Evolutionary conservation across 2,329 filamentous ascomycete species (phyloP).

Genomic region (Coniochaeta sp.): DNA sequence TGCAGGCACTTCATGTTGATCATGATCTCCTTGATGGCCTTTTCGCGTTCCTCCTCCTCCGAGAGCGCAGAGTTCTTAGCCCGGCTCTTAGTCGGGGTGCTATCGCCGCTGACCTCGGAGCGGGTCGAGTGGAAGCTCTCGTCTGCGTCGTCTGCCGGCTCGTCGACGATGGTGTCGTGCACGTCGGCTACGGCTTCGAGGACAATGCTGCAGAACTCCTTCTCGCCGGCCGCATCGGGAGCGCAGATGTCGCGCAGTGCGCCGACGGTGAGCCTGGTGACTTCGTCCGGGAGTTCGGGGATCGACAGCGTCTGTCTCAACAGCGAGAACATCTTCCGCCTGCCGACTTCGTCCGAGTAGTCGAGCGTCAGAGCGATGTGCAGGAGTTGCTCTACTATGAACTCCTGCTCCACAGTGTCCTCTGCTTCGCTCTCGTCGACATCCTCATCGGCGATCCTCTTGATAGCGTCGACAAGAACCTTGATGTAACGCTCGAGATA

Average conservation of each 20-base stretch:
- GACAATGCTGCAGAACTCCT: slow-evolving; percentile 77
- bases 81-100: slow-evolving; percentile 44
- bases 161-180: slow-evolving; percentile 83
- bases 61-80: slow-evolving; percentile 32
- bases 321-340: slow-evolving; percentile 91
- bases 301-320: slow-evolving; percentile 80
- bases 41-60: slow-evolving; percentile 62
- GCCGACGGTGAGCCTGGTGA: slow-evolving; percentile 80
- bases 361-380: slow-evolving; percentile 88
- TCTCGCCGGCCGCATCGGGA: slow-evolving; percentile 63
- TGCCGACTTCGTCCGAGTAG: slow-evolving; percentile 94
- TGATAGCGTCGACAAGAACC: slow-evolving; percentile 58
- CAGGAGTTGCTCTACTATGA: slow-evolving; percentile 90
- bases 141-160: slow-evolving; percentile 54
- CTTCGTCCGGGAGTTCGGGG: slow-evolving; percentile 83
- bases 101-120: slow-evolving; percentile 70
- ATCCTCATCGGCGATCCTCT: slow-evolving; percentile 45
- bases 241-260: slow-evolving; percentile 79
- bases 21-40: slow-evolving; percentile 83
- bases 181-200: slow-evolving; percentile 94
- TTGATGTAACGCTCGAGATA: slow-evolving; percentile 75
- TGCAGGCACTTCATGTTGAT: slow-evolving; percentile 98
- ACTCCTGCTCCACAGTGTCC: slow-evolving; percentile 84
- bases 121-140: slow-evolving; percentile 92
- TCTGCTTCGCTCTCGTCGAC: slow-evolving; percentile 65